These are phyloP conservation scores for Cercospora sp. DNA, from an alignment of 2,329 filamentous ascomycete species.

Conservation along the genomic window DNA sequence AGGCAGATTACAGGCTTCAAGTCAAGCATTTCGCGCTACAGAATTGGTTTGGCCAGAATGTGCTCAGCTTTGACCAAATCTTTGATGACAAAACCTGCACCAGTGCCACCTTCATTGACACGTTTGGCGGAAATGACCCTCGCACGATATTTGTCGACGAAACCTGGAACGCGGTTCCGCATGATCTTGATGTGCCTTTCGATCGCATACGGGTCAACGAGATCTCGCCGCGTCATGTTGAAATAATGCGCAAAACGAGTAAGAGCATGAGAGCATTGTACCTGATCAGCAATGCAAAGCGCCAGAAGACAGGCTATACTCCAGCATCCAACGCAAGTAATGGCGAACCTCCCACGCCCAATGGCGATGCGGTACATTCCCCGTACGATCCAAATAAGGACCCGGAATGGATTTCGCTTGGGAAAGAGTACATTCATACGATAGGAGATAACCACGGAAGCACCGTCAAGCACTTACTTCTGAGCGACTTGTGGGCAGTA, in stretches of 20 bases:
- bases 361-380: neutral
- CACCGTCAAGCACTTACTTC: slow-evolving; percentile 57
- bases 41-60: slow-evolving; percentile 59
- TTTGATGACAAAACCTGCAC: slow-evolving; percentile 46
- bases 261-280: slow-evolving; percentile 45
- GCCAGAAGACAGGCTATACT: slow-evolving; percentile 25
- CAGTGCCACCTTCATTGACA: slow-evolving; percentile 57
- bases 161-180: slow-evolving; percentile 48
- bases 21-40: slow-evolving; percentile 56
- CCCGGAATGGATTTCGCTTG: slow-evolving; percentile 38
- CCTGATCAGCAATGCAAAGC: slow-evolving; percentile 41
- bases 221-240: slow-evolving; percentile 33
- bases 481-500: slow-evolving; percentile 58
- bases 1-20: slow-evolving; percentile 48
- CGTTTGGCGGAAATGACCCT: slow-evolving; percentile 50
- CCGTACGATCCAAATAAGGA: slow-evolving; percentile 20
- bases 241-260: slow-evolving; percentile 38
- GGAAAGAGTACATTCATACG: slow-evolving; percentile 51
- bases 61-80: slow-evolving; percentile 48
- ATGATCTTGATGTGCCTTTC: slow-evolving; percentile 22
- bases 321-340: slow-evolving; percentile 11
- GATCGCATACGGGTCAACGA: slow-evolving; percentile 29
- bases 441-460: slow-evolving; percentile 54
- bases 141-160: slow-evolving; percentile 56
- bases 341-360: slow-evolving; percentile 31